Evolutionary conservation across 139 green algal genomes (phyloP).

Genomic region (Chlamydomonas sp.): DNA sequence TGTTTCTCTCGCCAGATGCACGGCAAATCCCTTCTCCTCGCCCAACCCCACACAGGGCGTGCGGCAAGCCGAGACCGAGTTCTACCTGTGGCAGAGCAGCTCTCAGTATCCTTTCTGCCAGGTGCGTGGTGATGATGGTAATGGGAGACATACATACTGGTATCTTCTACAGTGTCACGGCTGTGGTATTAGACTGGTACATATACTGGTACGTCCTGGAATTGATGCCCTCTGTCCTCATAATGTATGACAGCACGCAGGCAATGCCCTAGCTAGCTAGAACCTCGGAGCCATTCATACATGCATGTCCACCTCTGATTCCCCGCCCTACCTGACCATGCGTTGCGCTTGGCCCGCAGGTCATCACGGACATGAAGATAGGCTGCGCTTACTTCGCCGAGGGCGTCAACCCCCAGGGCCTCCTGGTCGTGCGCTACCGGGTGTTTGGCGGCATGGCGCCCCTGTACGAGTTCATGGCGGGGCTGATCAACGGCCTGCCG

Average conservation of each 20-base stretch:
- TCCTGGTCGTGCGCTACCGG: background rate
- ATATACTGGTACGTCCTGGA: background rate
- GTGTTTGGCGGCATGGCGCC: background rate
- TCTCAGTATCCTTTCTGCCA: slow-evolving; percentile 10
- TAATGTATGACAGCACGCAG: too few relatives aligned
- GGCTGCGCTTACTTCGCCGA: background rate
- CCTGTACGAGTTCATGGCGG: background rate
- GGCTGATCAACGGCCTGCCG: background rate
- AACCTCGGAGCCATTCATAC: background rate
- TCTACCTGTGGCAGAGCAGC: slow-evolving; percentile 14
- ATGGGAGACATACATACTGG: background rate
- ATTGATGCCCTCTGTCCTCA: background rate
- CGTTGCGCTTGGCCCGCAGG: background rate
- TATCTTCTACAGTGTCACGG: too few relatives aligned
- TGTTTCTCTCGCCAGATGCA: background rate
- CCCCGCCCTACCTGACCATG: background rate
- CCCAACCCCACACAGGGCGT: background rate
- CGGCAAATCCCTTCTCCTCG: background rate
- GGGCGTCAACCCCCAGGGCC: background rate
- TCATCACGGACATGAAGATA: slow-evolving; percentile 5
- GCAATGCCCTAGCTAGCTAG: background rate
- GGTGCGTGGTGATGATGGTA: background rate
- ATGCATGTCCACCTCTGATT: background rate
- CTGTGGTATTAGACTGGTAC: too few relatives aligned
- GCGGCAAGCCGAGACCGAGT: slow-evolving; percentile 1